Percentiles rank a stretch among this genome's conserved stretches.
phyloP scores from a whole-genome alignment of 2,329 filamentous ascomycete genomes.

The Cordyceps pruinosa region DNA sequence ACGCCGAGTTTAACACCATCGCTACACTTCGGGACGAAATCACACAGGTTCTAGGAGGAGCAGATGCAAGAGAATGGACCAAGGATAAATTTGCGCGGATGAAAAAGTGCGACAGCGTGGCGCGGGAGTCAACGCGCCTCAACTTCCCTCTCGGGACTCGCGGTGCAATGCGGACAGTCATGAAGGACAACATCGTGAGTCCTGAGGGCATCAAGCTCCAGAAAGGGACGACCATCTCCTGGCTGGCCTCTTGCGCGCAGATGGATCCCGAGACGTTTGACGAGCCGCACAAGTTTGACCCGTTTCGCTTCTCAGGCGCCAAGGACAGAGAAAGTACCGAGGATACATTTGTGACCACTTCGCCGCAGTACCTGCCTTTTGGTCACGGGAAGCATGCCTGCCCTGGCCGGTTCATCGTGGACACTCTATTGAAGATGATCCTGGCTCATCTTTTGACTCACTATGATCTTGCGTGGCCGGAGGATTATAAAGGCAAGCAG shows the following conservation, averaged over 20 bases:
- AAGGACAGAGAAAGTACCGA: background rate
- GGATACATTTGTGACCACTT: slow-evolving; percentile 38
- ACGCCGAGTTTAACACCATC: slow-evolving; percentile 32
- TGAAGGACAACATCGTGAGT: slow-evolving; percentile 23
- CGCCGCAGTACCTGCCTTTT: slow-evolving; percentile 40
- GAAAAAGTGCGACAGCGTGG: slow-evolving; percentile 33
- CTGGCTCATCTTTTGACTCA: slow-evolving; percentile 40
- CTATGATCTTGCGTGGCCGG: slow-evolving; percentile 38
- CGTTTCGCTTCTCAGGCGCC: slow-evolving; percentile 36
- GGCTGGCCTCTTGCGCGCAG: slow-evolving; percentile 25
- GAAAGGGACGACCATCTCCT: slow-evolving; percentile 26
- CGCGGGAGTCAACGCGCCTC: slow-evolving; percentile 36
- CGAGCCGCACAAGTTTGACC: slow-evolving; percentile 35
- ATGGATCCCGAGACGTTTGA: slow-evolving; percentile 25
- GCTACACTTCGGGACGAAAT: slow-evolving; percentile 32
- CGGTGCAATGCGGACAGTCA: slow-evolving; percentile 24
- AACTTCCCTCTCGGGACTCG: slow-evolving; percentile 26
- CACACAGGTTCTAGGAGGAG: slow-evolving; percentile 19
- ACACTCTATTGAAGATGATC: slow-evolving; percentile 44
- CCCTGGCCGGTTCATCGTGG: slow-evolving; percentile 46
- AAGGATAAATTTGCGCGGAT: slow-evolving; percentile 31
- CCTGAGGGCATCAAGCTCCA: slow-evolving; percentile 26
- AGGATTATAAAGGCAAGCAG: background rate
- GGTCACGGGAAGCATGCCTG: slow-evolving; percentile 48
- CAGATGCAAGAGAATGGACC: slow-evolving; percentile 15